Evolutionary conservation across 257 asterid genomes (phyloP), one percentile per base, ranked within the genome.

Genomic region (Ehretia macrophylla): DNA sequence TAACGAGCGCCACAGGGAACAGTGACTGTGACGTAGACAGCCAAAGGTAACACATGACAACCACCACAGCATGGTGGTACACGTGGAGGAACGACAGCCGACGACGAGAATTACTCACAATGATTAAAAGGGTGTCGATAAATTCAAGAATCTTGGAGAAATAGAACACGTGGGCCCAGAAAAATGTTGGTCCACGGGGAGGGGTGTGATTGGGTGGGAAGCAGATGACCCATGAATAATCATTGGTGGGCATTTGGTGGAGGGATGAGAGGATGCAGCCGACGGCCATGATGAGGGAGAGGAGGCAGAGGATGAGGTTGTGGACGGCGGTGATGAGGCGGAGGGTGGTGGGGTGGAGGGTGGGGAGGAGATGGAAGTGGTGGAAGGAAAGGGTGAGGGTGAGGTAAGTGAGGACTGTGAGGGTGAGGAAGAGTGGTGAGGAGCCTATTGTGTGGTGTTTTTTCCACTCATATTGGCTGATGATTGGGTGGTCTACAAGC

Each of bases 161-260:
- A 67, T 90, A 87, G 75, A 90, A 90, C 1, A 85, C 73, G 79
- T 87, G 87, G 37, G 95, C 97, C 96, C 96, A 90, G 84, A 90
- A 90, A 73, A 90, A 90, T 0, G 84, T 73, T 12, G 95, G 87
- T 11, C 96, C 96, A 4, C 67, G 74, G 0, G 87, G 83, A 17
- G 78, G 91, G 27, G 91, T 81, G 11, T 14, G 59, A 54, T 57
- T 47, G 67, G 68, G 21, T 11, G 98, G 98, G 81, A 90, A 90
- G 79, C 98, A 90, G 67, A 90, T 47, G 32, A 85, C 51, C 97
- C 97, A 89, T 32, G 70, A 72, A 68, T 74, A 82, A 40, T 60
- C 62, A 54, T 46, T 20, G 8, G 73, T 64, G 32, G 93, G 95
- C 68, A 83, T 79, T 44, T 83, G 95, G 76, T 71, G 83, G 75